Percentiles rank a stretch among this genome's conserved stretches.
phyloP scores from a whole-genome alignment of 768 basidiomycete genomes.

The Trametes elegans region DNA sequence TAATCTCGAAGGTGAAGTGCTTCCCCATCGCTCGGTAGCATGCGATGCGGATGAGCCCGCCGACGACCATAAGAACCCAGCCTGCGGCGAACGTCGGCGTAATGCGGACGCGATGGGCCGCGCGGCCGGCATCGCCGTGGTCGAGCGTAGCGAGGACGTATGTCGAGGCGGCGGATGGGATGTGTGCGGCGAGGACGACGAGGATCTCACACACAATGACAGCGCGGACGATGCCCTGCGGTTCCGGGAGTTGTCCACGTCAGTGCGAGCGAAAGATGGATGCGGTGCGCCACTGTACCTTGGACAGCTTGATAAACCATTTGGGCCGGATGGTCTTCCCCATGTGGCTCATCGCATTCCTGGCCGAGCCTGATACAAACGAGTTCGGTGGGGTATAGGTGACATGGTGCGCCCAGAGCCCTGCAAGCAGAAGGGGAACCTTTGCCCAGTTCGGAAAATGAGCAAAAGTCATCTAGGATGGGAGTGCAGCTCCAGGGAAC shows the following conservation, averaged over 20 bases:
- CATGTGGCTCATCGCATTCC: neutral
- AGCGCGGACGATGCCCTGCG: neutral
- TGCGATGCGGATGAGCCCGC: constrained; percentile 10
- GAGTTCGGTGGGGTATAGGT: constrained; percentile 5
- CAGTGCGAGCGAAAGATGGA: too few species aligned
- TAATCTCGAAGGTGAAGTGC: constrained; percentile 31
- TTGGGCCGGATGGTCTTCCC: neutral
- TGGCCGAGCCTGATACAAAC: neutral
- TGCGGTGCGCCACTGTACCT: neutral
- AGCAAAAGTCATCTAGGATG: too few species aligned
- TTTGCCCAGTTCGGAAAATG: neutral
- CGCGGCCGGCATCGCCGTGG: neutral
- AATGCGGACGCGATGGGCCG: neutral
- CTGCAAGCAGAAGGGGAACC: neutral
- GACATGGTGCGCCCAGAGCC: constrained; percentile 2
- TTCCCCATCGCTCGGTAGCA: constrained; percentile 29
- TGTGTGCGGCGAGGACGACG: neutral
- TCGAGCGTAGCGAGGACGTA: neutral
- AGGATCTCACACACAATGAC: constrained; percentile 2
- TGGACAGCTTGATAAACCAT: neutral
- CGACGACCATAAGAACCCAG: constrained; percentile 9
- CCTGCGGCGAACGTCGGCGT: constrained; percentile 18
- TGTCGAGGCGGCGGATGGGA: neutral
- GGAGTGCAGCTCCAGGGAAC: too few species aligned
- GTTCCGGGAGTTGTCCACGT: neutral